Percentiles rank a stretch among this genome's conserved stretches.
Conservation (phyloP, 202 grass and related monocot genomes). For the Digitaria exilis region DNA sequence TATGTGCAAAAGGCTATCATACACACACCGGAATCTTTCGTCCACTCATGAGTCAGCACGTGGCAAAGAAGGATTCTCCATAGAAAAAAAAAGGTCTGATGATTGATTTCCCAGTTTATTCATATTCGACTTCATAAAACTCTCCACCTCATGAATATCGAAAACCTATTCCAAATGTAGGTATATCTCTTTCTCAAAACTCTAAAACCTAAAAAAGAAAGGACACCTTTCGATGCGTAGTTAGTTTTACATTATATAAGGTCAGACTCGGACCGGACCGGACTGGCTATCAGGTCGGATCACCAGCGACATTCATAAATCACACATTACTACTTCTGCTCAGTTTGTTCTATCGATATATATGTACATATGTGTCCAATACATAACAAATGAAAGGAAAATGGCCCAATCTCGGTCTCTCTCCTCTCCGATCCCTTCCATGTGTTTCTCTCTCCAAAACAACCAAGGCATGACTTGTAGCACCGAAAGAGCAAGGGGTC, state of each 20-base stretch:
- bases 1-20: neutral
- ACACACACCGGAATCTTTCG: neutral
- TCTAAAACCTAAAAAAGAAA: neutral
- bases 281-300: neutral
- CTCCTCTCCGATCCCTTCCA: neutral
- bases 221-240: neutral
- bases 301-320: neutral
- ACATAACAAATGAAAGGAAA: neutral
- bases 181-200: neutral
- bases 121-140: neutral
- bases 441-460: conserved; percentile 48
- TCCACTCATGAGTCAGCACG: neutral
- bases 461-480: conserved; percentile 51
- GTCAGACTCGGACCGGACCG: neutral
- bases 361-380: neutral
- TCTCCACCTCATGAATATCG: too few relatives aligned
- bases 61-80: neutral
- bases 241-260: neutral
- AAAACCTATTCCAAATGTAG: too few relatives aligned
- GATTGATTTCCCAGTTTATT: too few relatives aligned
- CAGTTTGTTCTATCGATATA: neutral
- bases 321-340: neutral
- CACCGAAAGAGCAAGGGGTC: conserved; percentile 43
- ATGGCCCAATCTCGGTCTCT: too few relatives aligned
- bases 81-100: too few relatives aligned